Conservation (phyloP, 2,329 filamentous ascomycete species). For the Apiospora kogelbergensis region DNA sequence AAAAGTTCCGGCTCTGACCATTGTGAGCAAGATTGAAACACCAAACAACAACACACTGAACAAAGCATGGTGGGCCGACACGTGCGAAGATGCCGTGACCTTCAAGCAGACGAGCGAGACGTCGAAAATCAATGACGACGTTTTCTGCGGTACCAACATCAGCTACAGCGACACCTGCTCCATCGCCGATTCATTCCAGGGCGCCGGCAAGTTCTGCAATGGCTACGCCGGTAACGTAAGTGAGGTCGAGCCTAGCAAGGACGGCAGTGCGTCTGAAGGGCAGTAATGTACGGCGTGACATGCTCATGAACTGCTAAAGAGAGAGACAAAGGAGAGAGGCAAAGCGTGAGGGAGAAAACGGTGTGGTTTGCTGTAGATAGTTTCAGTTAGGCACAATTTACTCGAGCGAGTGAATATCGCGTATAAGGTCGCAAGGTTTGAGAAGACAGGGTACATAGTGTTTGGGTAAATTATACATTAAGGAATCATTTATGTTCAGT, state of each 20-base stretch:
- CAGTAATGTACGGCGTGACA: slow-evolving; percentile 28
- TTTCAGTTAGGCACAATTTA: background rate
- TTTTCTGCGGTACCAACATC: slow-evolving; percentile 48
- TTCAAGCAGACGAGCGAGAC: slow-evolving; percentile 40
- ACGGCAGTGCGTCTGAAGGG: slow-evolving; percentile 37
- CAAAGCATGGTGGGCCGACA: slow-evolving; percentile 38
- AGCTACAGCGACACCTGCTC: slow-evolving; percentile 50
- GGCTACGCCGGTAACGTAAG: slow-evolving; percentile 37
- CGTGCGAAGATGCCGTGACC: slow-evolving; percentile 38
- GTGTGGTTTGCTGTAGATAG: background rate
- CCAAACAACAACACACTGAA: slow-evolving; percentile 24
- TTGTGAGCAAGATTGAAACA: background rate
- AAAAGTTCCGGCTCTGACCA: background rate
- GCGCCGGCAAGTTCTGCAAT: slow-evolving; percentile 30
- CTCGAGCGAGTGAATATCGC: background rate
- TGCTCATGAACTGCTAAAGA: slow-evolving; percentile 19
- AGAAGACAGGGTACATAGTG: background rate
- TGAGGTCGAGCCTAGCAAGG: slow-evolving; percentile 37
- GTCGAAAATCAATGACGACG: slow-evolving; percentile 40
- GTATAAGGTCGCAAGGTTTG: background rate
- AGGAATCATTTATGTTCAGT: background rate
- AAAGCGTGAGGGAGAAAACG: background rate
- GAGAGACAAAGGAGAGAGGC: background rate
- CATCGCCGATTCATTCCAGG: slow-evolving; percentile 39
- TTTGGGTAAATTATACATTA: background rate